Percentiles rank a stretch among this genome's conserved stretches.
phyloP scores from a whole-genome alignment of 1,284 basidiomycete genomes.

The Ganoderma sinense region DNA sequence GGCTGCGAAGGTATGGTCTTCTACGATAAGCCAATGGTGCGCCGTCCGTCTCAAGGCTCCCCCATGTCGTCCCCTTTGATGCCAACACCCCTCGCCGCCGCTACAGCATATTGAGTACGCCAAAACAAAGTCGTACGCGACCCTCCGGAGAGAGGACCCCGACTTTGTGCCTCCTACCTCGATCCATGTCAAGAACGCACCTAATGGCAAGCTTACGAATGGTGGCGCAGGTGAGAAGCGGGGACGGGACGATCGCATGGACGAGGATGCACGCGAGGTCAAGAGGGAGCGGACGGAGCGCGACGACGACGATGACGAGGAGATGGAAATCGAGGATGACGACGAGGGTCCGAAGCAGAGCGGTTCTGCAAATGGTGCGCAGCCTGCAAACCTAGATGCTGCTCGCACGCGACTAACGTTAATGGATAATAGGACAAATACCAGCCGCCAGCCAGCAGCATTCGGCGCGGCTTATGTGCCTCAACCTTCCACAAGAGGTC shows the following conservation, averaged over 20 bases:
- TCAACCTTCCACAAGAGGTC: constrained; percentile 83
- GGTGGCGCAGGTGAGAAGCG: constrained; percentile 64
- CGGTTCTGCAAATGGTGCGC: constrained; percentile 28
- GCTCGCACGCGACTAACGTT: constrained; percentile 26
- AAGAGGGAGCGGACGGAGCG: constrained; percentile 71
- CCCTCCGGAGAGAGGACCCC: constrained; percentile 76
- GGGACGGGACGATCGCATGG: constrained; percentile 64
- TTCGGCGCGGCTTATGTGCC: constrained; percentile 74
- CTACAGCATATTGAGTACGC: constrained; percentile 87
- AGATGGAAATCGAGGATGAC: constrained; percentile 88
- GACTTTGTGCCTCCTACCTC: constrained; percentile 74
- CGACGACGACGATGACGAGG: constrained; percentile 77
- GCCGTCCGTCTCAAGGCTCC: constrained; percentile 45
- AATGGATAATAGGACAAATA: constrained; percentile 46
- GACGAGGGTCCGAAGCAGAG: constrained; percentile 54
- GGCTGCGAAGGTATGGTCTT: constrained; percentile 92
- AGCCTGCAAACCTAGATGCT: constrained; percentile 11
- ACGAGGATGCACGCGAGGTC: constrained; percentile 58
- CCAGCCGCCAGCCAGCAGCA: constrained; percentile 63
- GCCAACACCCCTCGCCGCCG: constrained; percentile 34
- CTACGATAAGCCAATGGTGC: constrained; percentile 91
- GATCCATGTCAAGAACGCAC: constrained; percentile 53
- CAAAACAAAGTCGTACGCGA: constrained; percentile 86
- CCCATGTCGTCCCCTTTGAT: constrained; percentile 42
- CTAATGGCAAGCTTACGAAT: constrained; percentile 36